Evolutionary conservation across 2,329 filamentous ascomycete genomes (phyloP), one percentile per base, ranked within the genome.

Genomic region (Calonectria pseudoturangicola): DNA sequence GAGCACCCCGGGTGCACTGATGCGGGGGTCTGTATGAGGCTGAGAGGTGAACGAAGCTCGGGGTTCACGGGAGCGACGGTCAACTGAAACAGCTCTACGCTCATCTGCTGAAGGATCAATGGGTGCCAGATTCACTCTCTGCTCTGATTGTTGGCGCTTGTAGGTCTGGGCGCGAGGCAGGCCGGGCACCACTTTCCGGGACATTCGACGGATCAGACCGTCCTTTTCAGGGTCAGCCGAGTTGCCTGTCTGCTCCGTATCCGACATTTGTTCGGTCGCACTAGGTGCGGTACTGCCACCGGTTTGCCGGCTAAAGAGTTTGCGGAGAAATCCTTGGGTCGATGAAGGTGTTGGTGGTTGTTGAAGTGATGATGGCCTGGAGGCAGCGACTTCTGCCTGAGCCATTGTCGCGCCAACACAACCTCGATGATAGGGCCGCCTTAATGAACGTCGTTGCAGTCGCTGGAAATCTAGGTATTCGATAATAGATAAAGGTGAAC

Each of bases 81-180:
- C 93, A 58, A 91, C 88, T 10, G 94, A 96, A 16, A 92, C 87
- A 13, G 94, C 92, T 80, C 95, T 91, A 76, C 94, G 91, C 83
- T 95, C 94, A 47, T 90, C 89, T 30, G 88, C 85, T 39, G 91
- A 90, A 7, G 90, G 89, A 60, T 92, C 87, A 50, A 92, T 88
- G 54, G 94, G 92, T 72, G 93, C 88, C 67, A 98, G 87, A 79
- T 92, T 93, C 77, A 94, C 91, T 77, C 95, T 90, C 74, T 91
- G 89, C 84, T 98, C 96, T 33, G 95, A 96, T 81, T 94, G 90
- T 83, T 96, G 95, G 79, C 95, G 91, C 83, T 92, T 93, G 84
- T 97, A 95, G 0, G 95, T 97, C 78, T 93, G 91, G 5, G 92
- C 88, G 62, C 95, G 91, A 47, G 95, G 94, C 45, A 98, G 86